Percentiles rank a stretch among this genome's conserved stretches.
These are phyloP conservation scores for Trichoderma guizhouense DNA, from an alignment of 2,329 filamentous ascomycete genomes.

Conservation along the genomic window DNA sequence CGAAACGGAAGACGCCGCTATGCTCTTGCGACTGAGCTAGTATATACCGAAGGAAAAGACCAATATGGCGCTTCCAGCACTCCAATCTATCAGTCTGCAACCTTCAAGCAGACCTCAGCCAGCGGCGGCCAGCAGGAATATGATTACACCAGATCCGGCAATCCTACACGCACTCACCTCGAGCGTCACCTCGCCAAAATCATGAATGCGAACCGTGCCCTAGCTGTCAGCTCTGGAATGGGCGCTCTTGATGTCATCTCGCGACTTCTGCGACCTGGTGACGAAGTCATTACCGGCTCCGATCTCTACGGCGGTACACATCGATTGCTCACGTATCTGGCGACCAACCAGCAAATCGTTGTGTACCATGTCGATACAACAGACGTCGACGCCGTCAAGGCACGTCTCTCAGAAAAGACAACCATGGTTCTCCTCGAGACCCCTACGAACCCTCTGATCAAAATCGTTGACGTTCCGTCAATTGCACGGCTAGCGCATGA, in stretches of 20 bases:
- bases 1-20: conserved; percentile 78
- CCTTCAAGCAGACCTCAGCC: conserved; percentile 89
- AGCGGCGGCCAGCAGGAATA: conserved; percentile 80
- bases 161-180: conserved; percentile 92
- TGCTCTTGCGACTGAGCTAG: conserved; percentile 90
- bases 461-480: conserved; percentile 85
- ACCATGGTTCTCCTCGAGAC: conserved; percentile 95
- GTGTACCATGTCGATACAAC: conserved; percentile 98
- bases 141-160: conserved; percentile 97
- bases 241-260: conserved; percentile 95
- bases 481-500: conserved; percentile 77
- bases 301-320: conserved; percentile 96
- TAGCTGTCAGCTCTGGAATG: conserved; percentile 97
- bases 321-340: conserved; percentile 86
- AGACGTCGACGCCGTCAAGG: conserved; percentile 63
- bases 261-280: conserved; percentile 81
- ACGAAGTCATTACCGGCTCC: conserved; percentile 95
- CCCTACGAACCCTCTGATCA: conserved; percentile 96
- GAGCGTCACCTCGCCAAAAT: conserved; percentile 98
- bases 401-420: conserved; percentile 73
- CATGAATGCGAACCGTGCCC: conserved; percentile 88
- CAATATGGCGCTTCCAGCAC: conserved; percentile 96
- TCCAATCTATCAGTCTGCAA: conserved; percentile 97
- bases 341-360: conserved; percentile 82
- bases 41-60: conserved; percentile 93